Conservation (phyloP, 805 yeast genomes). For the Millerozyma acaciae region DNA sequence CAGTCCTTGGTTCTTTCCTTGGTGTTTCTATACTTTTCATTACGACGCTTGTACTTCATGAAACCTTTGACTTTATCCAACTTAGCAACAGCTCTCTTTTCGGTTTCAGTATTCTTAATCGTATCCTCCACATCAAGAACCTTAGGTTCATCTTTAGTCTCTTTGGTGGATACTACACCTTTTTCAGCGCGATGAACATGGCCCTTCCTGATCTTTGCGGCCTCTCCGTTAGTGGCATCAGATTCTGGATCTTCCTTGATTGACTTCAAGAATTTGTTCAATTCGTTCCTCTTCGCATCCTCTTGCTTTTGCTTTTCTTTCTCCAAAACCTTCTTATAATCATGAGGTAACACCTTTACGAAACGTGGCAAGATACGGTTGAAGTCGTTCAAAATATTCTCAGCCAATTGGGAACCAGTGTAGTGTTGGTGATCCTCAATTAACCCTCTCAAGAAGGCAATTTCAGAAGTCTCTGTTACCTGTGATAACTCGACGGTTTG, state of each 20-base stretch:
- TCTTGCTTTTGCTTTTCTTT: constrained; percentile 63
- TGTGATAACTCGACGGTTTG: constrained; percentile 78
- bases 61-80: constrained; percentile 85
- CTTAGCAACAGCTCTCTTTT: constrained; percentile 56
- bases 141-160: constrained; percentile 59
- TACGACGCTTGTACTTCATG: constrained; percentile 87
- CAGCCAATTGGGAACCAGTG: constrained; percentile 90
- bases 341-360: constrained; percentile 89
- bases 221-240: constrained; percentile 88
- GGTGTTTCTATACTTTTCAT: constrained; percentile 80
- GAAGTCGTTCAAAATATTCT: constrained; percentile 76
- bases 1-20: constrained; percentile 80
- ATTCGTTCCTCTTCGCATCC: constrained; percentile 63
- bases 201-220: constrained; percentile 51
- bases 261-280: constrained; percentile 60
- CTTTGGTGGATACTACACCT: constrained; percentile 18
- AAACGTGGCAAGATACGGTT: constrained; percentile 83
- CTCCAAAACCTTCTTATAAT: constrained; percentile 85
- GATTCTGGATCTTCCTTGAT: constrained; percentile 80
- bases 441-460: constrained; percentile 88
- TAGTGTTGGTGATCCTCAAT: constrained; percentile 94
- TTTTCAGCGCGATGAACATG: constrained; percentile 36
- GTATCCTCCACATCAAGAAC: constrained; percentile 89
- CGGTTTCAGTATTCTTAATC: constrained; percentile 62
- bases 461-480: constrained; percentile 82